These are phyloP conservation scores for Flaveria linearis DNA, from an alignment of 129 eudicot genomes.

Conservation along the genomic window DNA sequence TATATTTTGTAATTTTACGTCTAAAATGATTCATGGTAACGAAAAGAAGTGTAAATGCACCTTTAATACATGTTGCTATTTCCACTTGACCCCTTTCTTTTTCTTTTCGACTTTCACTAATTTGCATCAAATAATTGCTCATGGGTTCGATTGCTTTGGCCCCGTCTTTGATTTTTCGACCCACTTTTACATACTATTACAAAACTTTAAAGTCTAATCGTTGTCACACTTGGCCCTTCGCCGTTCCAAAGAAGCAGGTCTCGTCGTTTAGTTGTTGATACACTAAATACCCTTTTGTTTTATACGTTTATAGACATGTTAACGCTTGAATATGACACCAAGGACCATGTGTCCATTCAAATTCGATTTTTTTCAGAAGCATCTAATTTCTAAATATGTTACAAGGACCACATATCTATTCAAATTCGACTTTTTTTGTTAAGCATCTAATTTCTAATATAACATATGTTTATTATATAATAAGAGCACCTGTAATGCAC, in stretches of 20 bases:
- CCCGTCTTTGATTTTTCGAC: conserved; percentile 22
- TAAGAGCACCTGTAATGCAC: not conserved
- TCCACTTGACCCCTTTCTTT: conserved; percentile 45
- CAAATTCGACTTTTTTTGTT: not conserved
- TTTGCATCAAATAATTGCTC: conserved; percentile 45
- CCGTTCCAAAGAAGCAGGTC: conserved; percentile 41
- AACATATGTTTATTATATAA: not conserved
- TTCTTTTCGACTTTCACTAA: conserved; percentile 40
- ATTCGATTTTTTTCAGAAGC: conserved; percentile 2
- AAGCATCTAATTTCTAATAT: not conserved
- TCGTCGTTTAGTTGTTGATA: conserved; percentile 23
- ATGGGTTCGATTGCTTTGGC: conserved; percentile 34
- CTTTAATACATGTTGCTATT: conserved; percentile 32
- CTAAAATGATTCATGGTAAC: conserved; percentile 25
- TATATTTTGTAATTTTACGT: conserved; percentile 22
- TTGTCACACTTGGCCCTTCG: conserved; percentile 35
- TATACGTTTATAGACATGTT: conserved; percentile 23
- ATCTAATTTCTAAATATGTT: conserved; percentile 2
- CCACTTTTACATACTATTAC: conserved; percentile 29
- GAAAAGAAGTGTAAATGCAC: conserved; percentile 43
- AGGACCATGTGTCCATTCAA: conserved; percentile 23
- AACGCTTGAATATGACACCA: conserved; percentile 25
- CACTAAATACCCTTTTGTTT: conserved; percentile 28
- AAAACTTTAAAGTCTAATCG: conserved; percentile 32
- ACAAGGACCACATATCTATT: conserved; percentile 28